phyloP scores from a whole-genome alignment of 163 green algal species.

The Picocystis sp. region DNA sequence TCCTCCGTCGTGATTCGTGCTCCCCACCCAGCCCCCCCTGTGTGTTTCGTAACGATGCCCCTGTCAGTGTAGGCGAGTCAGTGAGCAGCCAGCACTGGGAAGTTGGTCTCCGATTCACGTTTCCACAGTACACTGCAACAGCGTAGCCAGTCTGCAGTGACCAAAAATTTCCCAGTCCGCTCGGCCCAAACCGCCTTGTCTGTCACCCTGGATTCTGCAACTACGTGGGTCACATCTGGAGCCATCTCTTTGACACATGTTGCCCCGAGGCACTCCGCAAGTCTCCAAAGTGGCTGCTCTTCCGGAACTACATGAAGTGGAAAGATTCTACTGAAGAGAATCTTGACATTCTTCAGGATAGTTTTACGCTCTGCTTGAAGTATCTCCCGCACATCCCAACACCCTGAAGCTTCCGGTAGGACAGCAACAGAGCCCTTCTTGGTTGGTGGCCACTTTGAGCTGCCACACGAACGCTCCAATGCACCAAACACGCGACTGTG shows the following conservation, averaged over 20 bases:
- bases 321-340: constrained; percentile 35
- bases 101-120: too few species aligned
- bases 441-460: too few species aligned
- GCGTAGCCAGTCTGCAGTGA: too few species aligned
- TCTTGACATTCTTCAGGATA: constrained; percentile 29
- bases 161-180: too few species aligned
- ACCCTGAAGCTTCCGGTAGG: neutral
- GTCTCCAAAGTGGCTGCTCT: constrained; percentile 39
- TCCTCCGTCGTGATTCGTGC: too few species aligned
- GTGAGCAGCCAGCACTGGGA: too few species aligned
- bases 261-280: constrained; percentile 44
- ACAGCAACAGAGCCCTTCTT: neutral
- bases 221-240: constrained; percentile 36
- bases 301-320: constrained; percentile 22
- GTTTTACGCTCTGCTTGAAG: constrained; percentile 27
- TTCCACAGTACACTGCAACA: too few species aligned
- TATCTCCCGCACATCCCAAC: constrained; percentile 36
- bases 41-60: too few species aligned
- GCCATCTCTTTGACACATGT: constrained; percentile 11
- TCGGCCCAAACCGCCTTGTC: constrained; percentile 30
- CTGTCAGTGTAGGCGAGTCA: too few species aligned
- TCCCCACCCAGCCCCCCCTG: too few species aligned
- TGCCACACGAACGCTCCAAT: too few species aligned
- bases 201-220: constrained; percentile 29
- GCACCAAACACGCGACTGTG: constrained; percentile 25